Percentiles rank a stretch among this genome's conserved stretches.
These are phyloP conservation scores for Metarhizium brunneum DNA, from an alignment of 2,329 filamentous ascomycete species.

Conservation along the genomic window DNA sequence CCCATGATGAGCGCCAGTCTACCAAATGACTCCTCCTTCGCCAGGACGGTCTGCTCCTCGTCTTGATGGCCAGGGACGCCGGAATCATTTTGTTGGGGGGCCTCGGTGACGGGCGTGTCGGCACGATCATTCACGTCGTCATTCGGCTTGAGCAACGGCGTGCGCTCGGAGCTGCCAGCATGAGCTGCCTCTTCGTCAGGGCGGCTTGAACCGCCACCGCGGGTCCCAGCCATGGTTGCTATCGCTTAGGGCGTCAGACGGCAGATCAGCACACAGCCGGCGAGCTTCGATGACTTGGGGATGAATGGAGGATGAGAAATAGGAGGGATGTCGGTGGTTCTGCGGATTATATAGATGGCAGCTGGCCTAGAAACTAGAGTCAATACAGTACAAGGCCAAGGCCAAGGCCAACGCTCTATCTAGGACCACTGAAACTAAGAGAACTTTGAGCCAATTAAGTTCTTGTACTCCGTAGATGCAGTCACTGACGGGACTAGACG, in stretches of 20 bases:
- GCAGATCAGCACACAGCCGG: neutral
- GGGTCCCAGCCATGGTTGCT: neutral
- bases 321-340: neutral
- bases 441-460: too few species aligned
- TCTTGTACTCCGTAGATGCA: too few species aligned
- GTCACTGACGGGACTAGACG: too few species aligned
- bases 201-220: neutral
- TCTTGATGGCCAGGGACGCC: slow-evolving; percentile 13
- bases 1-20: slow-evolving; percentile 45
- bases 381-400: too few species aligned
- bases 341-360: too few species aligned
- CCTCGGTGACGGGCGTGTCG: neutral
- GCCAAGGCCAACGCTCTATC: too few species aligned
- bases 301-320: neutral
- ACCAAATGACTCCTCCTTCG: slow-evolving; percentile 35
- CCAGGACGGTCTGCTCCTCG: slow-evolving; percentile 38
- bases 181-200: neutral
- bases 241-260: neutral
- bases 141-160: slow-evolving; percentile 5
- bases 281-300: neutral
- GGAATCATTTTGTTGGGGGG: slow-evolving; percentile 8
- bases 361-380: too few species aligned
- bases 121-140: neutral
- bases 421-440: too few species aligned
- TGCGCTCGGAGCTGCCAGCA: neutral